Evolutionary conservation across 108 stramenopile genomes (phyloP), one percentile per base, ranked within the genome.

Genomic region (Schizochytrium sp.): DNA sequence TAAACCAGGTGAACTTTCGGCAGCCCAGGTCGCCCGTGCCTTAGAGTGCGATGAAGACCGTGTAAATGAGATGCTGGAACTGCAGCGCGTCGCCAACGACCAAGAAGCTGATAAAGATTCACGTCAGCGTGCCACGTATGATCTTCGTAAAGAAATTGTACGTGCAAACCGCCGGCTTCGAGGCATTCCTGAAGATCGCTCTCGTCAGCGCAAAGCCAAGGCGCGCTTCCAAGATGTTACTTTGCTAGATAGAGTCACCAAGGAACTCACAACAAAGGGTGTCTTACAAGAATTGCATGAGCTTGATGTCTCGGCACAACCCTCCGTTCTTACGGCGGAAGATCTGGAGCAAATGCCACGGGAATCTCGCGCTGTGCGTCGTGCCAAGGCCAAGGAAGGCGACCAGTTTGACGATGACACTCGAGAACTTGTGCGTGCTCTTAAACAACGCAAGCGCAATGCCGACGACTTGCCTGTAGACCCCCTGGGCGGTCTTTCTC

Each of bases 161-260:
- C 61, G 61, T 42, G 61, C 61, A 42, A 64, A 64, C 42, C 61
- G 61, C 38, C 61, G 61, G 61, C 61, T 64, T 38, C 61, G 61
- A 10, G 61, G 61, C 17, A 64, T 64, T n/a, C 61, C 61, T 5
- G 61, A 64, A 13, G 61, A 64, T 13, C 61, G 61, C 19, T 64
- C 61, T 38, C 4, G 61, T 5, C 61, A 64, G 61, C 61, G 61
- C 4, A 64, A 64, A 42, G 61, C 61, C 61, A 64, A 64, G 61
- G 12, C 61, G 8, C 61, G 61, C 4, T 42, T 42, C 41, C 38
- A 42, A 38, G 61, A 64, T n/a, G 61, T 13, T 38, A 42, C 61
- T 4, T 42, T 64, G 7, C 42, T 64, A 42, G 61, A 4, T 38
- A 64, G 61, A 13, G 61, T 64, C 19, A 42, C 61, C 5, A 42